Percentiles rank a stretch among this genome's conserved stretches.
phyloP scores from a whole-genome alignment of 441 rosid genomes.

The Viola pubescens region DNA sequence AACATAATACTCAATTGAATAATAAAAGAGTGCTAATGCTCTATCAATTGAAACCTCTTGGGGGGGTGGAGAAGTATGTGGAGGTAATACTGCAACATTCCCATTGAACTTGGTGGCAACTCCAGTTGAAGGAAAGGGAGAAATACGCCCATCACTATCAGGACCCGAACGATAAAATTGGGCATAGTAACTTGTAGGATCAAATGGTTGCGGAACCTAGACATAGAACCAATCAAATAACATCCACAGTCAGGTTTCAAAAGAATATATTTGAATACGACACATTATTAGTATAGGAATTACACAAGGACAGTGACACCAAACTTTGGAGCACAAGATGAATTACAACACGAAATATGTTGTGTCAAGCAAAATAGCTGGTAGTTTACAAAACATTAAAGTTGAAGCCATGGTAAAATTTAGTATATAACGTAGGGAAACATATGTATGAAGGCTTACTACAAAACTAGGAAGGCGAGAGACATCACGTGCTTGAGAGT shows the following conservation, averaged over 20 bases:
- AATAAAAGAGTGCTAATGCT: slow-evolving; percentile 7
- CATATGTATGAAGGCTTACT: slow-evolving; percentile 37
- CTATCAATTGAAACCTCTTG: slow-evolving; percentile 67
- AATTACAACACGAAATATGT: too few relatives aligned
- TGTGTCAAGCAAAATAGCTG: too few relatives aligned
- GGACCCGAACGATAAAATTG: slow-evolving; percentile 69
- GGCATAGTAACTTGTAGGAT: slow-evolving; percentile 74
- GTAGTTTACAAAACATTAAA: too few relatives aligned
- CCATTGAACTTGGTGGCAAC: slow-evolving; percentile 75
- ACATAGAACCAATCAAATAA: slow-evolving; percentile 24
- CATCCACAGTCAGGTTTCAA: slow-evolving; percentile 2
- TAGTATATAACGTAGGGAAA: slow-evolving; percentile 6
- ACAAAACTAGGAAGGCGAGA: slow-evolving; percentile 70
- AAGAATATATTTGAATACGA: too few relatives aligned
- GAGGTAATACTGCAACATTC: slow-evolving; percentile 60
- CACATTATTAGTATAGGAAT: too few relatives aligned
- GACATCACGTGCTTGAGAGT: slow-evolving; percentile 68
- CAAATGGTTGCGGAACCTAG: slow-evolving; percentile 78
- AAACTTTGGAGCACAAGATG: too few relatives aligned
- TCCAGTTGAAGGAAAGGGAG: slow-evolving; percentile 69
- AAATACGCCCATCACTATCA: slow-evolving; percentile 73
- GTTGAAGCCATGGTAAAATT: too few relatives aligned
- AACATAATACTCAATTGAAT: slow-evolving; percentile 1
- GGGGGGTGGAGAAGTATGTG: slow-evolving; percentile 62
- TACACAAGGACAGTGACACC: too few relatives aligned